phyloP scores from a whole-genome alignment of 441 rosid species.

The Pelargonium cotyledonis region DNA sequence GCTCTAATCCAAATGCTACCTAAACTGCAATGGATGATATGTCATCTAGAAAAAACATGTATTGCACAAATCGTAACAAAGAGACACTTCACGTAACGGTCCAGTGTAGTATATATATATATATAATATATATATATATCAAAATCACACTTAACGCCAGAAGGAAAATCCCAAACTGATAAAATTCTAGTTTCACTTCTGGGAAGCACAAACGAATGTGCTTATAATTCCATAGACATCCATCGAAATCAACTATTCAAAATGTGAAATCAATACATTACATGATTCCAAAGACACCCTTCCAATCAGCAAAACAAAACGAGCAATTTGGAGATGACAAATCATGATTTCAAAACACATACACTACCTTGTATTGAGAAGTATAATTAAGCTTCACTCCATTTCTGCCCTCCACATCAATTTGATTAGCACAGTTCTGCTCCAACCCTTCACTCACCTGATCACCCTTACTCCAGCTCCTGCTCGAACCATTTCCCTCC shows the following conservation, averaged over 20 bases:
- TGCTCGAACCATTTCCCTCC: not conserved
- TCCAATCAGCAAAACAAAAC: not conserved
- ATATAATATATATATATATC: not conserved
- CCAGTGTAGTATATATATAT: not conserved
- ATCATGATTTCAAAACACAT: not conserved
- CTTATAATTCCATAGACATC: not conserved
- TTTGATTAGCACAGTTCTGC: slow-evolving; percentile 11
- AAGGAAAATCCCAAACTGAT: not conserved
- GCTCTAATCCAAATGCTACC: too few species aligned
- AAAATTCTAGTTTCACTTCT: not conserved
- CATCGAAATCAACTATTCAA: not conserved
- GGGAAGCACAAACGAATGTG: not conserved
- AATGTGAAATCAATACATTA: too few species aligned
- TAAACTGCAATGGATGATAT: not conserved
- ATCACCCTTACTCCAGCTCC: slow-evolving; percentile 10
- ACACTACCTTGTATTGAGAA: slow-evolving; percentile 26
- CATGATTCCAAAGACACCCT: not conserved
- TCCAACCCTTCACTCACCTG: slow-evolving; percentile 20
- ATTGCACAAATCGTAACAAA: not conserved
- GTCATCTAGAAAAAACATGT: too few species aligned
- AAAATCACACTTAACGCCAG: not conserved
- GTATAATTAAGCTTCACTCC: slow-evolving; percentile 21
- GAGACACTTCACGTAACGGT: not conserved
- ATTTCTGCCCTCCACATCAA: slow-evolving; percentile 11
- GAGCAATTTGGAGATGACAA: not conserved